These are phyloP conservation scores for Oryza brachyantha DNA, from an alignment of 176 grass and related monocot species.

Conservation along the genomic window DNA sequence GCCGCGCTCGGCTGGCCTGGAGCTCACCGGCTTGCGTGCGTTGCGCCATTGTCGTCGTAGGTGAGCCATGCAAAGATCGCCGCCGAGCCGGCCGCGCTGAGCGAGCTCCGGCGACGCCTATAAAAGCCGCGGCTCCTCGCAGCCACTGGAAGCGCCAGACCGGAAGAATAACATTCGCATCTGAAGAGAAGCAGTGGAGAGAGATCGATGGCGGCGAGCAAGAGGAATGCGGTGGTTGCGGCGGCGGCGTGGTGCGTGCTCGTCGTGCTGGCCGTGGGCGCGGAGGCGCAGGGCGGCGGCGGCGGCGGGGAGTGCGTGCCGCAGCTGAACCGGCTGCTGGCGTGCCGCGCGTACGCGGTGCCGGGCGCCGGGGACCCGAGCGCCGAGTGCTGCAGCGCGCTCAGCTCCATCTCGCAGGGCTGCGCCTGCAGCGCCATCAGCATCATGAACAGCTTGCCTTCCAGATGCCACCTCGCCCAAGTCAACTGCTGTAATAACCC, in stretches of 20 bases:
- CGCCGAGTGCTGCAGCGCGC: slow-evolving; percentile 69
- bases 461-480: slow-evolving; percentile 47
- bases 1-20: not conserved
- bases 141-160: too few species aligned
- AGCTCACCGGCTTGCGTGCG: not conserved
- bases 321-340: slow-evolving; percentile 55
- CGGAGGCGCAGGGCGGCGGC: slow-evolving; percentile 20
- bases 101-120: not conserved
- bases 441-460: slow-evolving; percentile 76
- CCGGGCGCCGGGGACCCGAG: slow-evolving; percentile 61
- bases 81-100: too few species aligned
- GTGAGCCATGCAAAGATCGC: slow-evolving; percentile 44
- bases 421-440: slow-evolving; percentile 74
- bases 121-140: slow-evolving; percentile 24
- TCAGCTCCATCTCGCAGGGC: slow-evolving; percentile 44
- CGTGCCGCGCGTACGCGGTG: slow-evolving; percentile 60
- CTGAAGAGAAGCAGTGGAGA: not conserved
- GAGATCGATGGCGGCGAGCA: slow-evolving; percentile 15
- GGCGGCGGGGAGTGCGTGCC: slow-evolving; percentile 42
- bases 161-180: not conserved
- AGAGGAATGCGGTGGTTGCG: not conserved
- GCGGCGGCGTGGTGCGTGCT: slow-evolving; percentile 22
- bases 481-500: slow-evolving; percentile 46
- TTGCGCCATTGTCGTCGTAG: not conserved
- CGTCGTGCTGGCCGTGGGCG: slow-evolving; percentile 10